Evolutionary conservation across 192 early-diverging fungal genomes (phyloP).

Genomic region (Phycomyces nitens): DNA sequence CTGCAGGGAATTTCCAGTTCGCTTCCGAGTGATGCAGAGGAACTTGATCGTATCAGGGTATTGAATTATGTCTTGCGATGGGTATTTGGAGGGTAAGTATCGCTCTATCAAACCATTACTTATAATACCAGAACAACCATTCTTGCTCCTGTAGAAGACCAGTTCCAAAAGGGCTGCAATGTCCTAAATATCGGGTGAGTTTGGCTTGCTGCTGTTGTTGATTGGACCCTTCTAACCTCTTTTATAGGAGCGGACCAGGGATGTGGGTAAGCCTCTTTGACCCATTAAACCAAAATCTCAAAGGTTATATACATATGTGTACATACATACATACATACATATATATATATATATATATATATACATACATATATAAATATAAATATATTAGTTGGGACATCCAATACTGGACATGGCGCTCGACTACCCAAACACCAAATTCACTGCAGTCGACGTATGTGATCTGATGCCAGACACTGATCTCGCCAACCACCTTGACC

Average conservation of each 20-base stretch:
- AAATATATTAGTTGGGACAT: slow-evolving; percentile 14
- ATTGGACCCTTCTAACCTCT: neutral
- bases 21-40: slow-evolving; percentile 27
- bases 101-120: too few relatives aligned
- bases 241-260: slow-evolving; percentile 20
- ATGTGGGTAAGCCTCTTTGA: slow-evolving; percentile 28
- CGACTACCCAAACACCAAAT: slow-evolving; percentile 18
- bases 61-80: slow-evolving; percentile 31
- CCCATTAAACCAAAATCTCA: too few relatives aligned
- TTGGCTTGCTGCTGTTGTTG: neutral
- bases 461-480: slow-evolving; percentile 16
- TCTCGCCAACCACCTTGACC: neutral
- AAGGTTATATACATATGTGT: too few relatives aligned
- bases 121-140: slow-evolving; percentile 14
- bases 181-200: slow-evolving; percentile 31
- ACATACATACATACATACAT: too few relatives aligned
- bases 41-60: slow-evolving; percentile 28
- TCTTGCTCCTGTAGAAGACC: slow-evolving; percentile 22
- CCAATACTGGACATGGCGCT: slow-evolving; percentile 28
- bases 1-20: neutral
- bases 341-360: too few relatives aligned
- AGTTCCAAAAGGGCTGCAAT: slow-evolving; percentile 15
- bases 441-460: slow-evolving; percentile 17
- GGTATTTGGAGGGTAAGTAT: slow-evolving; percentile 32
- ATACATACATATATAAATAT: neutral